Percentiles rank a stretch among this genome's conserved stretches.
Conservation (phyloP, 805 yeast genomes). For the Dipodascopsis uninucleata region DNA sequence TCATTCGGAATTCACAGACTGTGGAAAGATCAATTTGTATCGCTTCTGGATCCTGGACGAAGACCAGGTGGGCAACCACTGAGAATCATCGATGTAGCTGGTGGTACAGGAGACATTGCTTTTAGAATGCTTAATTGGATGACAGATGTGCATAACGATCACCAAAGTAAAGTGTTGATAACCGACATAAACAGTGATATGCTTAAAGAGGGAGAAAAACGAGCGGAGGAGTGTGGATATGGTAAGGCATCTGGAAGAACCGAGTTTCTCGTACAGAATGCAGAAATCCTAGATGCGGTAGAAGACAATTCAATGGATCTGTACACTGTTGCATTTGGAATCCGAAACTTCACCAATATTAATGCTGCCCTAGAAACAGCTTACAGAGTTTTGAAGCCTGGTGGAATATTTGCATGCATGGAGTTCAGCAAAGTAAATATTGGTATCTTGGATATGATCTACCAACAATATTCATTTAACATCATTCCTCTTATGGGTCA, state of each 20-base stretch:
- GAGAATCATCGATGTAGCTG: slow-evolving; percentile 92
- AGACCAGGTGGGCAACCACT: slow-evolving; percentile 84
- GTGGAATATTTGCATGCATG: slow-evolving; percentile 94
- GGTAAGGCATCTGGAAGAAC: slow-evolving; percentile 55
- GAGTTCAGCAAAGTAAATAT: slow-evolving; percentile 87
- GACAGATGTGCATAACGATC: slow-evolving; percentile 68
- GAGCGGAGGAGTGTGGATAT: slow-evolving; percentile 64
- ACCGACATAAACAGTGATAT: slow-evolving; percentile 95
- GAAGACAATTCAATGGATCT: slow-evolving; percentile 87
- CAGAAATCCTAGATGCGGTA: slow-evolving; percentile 80
- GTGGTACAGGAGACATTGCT: slow-evolving; percentile 98
- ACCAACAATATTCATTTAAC: slow-evolving; percentile 85
- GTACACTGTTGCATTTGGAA: slow-evolving; percentile 95
- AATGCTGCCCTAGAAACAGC: slow-evolving; percentile 95
- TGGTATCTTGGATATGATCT: slow-evolving; percentile 64
- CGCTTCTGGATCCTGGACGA: slow-evolving; percentile 85
- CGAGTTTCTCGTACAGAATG: slow-evolving; percentile 82
- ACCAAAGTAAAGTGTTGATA: slow-evolving; percentile 73
- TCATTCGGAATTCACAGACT: slow-evolving; percentile 90
- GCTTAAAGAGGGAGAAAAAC: slow-evolving; percentile 85
- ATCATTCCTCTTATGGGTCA: slow-evolving; percentile 93
- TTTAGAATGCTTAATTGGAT: slow-evolving; percentile 93
- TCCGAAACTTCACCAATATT: slow-evolving; percentile 90
- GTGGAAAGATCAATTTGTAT: slow-evolving; percentile 90
- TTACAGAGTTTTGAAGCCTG: slow-evolving; percentile 90